Evolutionary conservation across 2,329 filamentous ascomycete species (phyloP), one percentile per base, ranked within the genome.

Genomic region (Neonectria coccinea): DNA sequence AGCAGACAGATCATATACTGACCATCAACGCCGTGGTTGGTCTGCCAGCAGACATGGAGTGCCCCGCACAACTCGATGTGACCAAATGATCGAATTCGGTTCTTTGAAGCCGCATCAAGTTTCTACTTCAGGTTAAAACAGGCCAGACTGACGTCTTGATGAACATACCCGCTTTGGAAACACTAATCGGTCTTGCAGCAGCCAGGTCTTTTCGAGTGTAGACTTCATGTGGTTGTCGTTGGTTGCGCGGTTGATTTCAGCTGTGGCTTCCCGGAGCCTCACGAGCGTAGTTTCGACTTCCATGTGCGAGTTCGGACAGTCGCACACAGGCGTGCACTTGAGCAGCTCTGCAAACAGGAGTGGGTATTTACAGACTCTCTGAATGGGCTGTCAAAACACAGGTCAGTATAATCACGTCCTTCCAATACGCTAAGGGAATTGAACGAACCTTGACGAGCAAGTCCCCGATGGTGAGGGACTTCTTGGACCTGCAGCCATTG

Each of bases 331-430:
- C 0, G 94, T 97, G 69, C 91, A 86, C 73, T 91, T 94, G 64
- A 94, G 84, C 9, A 99, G 84, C 73, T 97, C 93, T 5, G 89
- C 86, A 73, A 98, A 94, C 2, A 98, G 83, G 4, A 99, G 83
- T 11, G 93, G 93, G 75, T 98, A 98, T 80, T 92, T 93, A 82
- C 93, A 97, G 22, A 97, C 87, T 59, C 95, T 88, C 79, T 99
- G 95, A 20, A 97, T 94, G 0, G 95, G 96, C 92, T 97, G 59
- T 18, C 42, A 20, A 29, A 5, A 20, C n/a, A 16, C 22, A 25
- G 2, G 29, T 51, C n/a, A 51, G 48, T 42, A 39, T 42, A 39
- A 51, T 66, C 9, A 69, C 58, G 16, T 29, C 22, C 9, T 4
- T 51, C n/a, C n/a, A 36, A 25, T 29, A 2, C 31, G 5, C 1